Evolutionary conservation across 2,329 filamentous ascomycete genomes (phyloP).

Genomic region (Fusarium albosuccineum): DNA sequence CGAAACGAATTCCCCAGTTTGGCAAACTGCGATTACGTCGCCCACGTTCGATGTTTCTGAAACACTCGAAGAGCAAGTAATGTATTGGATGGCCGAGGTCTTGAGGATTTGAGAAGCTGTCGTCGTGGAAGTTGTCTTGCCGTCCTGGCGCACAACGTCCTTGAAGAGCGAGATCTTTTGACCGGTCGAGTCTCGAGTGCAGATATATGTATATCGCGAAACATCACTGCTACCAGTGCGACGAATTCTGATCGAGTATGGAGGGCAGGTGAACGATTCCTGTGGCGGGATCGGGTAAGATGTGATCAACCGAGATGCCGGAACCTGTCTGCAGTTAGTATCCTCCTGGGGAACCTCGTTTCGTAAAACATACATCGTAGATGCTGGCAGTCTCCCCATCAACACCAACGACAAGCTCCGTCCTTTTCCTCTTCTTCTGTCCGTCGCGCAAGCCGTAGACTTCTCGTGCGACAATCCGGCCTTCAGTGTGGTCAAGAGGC

Average conservation of each 20-base stretch:
- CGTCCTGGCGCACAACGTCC: slow-evolving; percentile 65
- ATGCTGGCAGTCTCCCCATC: slow-evolving; percentile 76
- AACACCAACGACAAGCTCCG: slow-evolving; percentile 73
- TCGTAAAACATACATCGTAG: slow-evolving; percentile 67
- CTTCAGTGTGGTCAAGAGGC: slow-evolving; percentile 66
- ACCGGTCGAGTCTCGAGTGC: slow-evolving; percentile 62
- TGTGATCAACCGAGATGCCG: slow-evolving; percentile 71
- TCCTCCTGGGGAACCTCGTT: neutral
- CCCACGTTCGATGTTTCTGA: slow-evolving; percentile 46
- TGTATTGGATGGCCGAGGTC: slow-evolving; percentile 52
- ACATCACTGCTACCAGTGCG: slow-evolving; percentile 61
- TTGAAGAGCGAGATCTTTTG: slow-evolving; percentile 71
- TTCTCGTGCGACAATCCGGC: slow-evolving; percentile 69
- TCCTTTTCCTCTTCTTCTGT: slow-evolving; percentile 71
- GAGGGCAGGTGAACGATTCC: slow-evolving; percentile 72
- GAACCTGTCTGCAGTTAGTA: slow-evolving; percentile 59
- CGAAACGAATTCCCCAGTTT: slow-evolving; percentile 71
- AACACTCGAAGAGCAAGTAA: slow-evolving; percentile 50
- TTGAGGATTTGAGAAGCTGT: slow-evolving; percentile 57
- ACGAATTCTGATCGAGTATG: slow-evolving; percentile 69
- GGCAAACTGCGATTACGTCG: slow-evolving; percentile 67
- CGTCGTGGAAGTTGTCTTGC: slow-evolving; percentile 66
- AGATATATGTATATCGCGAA: slow-evolving; percentile 72
- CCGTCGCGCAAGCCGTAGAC: slow-evolving; percentile 71
- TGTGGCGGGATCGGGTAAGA: slow-evolving; percentile 77